Base-by-base conservation (phyloP, 2,329 filamentous ascomycete genomes). In the Penicillium aurantiogriseum region DNA sequence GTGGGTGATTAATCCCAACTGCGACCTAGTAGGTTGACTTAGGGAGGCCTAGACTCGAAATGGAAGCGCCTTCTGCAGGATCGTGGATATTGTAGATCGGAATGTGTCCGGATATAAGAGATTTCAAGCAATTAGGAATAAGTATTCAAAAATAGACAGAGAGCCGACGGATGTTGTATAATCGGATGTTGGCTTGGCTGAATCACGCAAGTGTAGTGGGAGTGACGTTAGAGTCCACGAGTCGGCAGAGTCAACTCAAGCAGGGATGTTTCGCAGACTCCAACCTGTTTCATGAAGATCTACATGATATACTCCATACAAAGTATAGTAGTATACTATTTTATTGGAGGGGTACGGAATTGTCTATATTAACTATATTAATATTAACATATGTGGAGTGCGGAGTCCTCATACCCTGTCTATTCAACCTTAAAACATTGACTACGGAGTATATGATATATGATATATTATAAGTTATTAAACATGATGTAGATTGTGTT, bases 141-240 rank as follows among this genome's bases (percentile, higher is more conserved):
- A 17, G 13, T 7, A n/a, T 27, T 45, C 21, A 17, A 23, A 15
- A 56, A n/a, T 11, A 49, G 19, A 17, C 29, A 8, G 19, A 50
- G 23, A 51, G 31, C 33, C 40, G 27, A 29, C 5, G 5, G 8
- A 4, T n/a, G 11, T 31, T n/a, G 45, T 40, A 19, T 36, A 38
- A 36, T 51, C 21, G n/a, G 19, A 9, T 27, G 23, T 27, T 13
- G 35, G 23, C 51, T 59, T 59, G 61, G 52, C 57, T 38, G 39
- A 39, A 68, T 67, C 68, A 70, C 68, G 68, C 68, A 66, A 70
- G 45, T 52, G 42, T 9, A 36, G 51, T 47, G 21, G 36, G 47
- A 60, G 54, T 69, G 68, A 69, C 68, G 68, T 66, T 63, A 62
- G 56, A 56, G 31, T 44, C 45, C 19, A 46, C 58, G 42, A 63